Conservation (phyloP, 129 eudicot species). For the carrot (Daucus carota) region DNA sequence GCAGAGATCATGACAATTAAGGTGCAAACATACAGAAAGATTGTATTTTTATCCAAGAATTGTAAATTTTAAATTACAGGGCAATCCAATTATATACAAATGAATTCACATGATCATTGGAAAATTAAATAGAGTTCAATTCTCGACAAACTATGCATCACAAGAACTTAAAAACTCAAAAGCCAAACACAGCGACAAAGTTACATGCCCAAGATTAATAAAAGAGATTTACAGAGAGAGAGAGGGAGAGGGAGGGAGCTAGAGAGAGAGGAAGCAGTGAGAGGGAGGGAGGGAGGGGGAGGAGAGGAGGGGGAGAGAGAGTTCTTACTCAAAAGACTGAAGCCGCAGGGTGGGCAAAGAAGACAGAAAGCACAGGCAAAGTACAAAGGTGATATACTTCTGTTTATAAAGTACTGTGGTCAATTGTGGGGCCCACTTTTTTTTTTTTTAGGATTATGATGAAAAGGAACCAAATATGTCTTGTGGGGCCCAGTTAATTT, state of each 20-base stretch:
- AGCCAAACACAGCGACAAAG: conserved; percentile 15
- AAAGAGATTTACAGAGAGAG: too few species aligned
- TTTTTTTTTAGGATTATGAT: too few species aligned
- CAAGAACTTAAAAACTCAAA: too few species aligned
- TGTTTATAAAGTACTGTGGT: too few species aligned
- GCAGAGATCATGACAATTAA: not conserved
- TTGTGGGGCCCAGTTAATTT: too few species aligned
- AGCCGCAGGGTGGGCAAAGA: conserved; percentile 47
- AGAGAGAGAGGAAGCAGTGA: too few species aligned
- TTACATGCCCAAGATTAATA: not conserved
- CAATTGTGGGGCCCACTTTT: too few species aligned
- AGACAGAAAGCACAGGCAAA: conserved; percentile 23
- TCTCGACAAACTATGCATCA: conserved; percentile 29
- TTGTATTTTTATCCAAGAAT: not conserved
- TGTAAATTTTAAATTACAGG: not conserved
- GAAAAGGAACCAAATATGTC: too few species aligned
- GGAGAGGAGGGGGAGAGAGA: not conserved
- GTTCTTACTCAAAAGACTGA: conserved; percentile 47
- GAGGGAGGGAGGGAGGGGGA: too few species aligned
- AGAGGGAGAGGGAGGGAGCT: too few species aligned
- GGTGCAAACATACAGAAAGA: not conserved
- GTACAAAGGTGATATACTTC: not conserved
- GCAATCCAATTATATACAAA: not conserved
- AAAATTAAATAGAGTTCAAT: not conserved
- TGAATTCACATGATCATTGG: not conserved